Percentiles rank a stretch among this genome's conserved stretches.
These are phyloP conservation scores for Umbelopsis vinacea DNA, from an alignment of 192 early-diverging fungal species.

Conservation along the genomic window DNA sequence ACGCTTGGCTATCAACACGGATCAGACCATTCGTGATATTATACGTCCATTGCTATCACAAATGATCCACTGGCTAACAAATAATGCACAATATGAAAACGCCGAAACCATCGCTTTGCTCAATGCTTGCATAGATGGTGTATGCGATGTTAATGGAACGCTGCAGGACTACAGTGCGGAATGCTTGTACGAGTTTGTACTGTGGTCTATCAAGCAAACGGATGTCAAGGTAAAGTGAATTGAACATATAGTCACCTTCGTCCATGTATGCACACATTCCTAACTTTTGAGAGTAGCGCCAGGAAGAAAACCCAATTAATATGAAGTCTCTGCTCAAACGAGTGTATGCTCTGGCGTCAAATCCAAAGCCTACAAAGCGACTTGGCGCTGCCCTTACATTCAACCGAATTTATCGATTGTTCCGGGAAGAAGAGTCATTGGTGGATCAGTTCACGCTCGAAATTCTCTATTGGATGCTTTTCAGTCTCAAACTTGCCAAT, in stretches of 20 bases:
- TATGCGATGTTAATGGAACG: slow-evolving; percentile 50
- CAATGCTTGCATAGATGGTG: slow-evolving; percentile 70
- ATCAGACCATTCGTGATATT: slow-evolving; percentile 70
- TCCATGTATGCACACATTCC: background rate
- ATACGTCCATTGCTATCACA: slow-evolving; percentile 68
- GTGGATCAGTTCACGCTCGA: slow-evolving; percentile 73
- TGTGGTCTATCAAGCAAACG: slow-evolving; percentile 77
- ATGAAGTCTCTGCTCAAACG: slow-evolving; percentile 74
- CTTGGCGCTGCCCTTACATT: slow-evolving; percentile 71
- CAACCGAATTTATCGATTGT: slow-evolving; percentile 70
- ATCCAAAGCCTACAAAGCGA: slow-evolving; percentile 65
- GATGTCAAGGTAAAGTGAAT: slow-evolving; percentile 32
- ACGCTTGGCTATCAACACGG: slow-evolving; percentile 71
- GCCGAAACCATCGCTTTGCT: slow-evolving; percentile 76
- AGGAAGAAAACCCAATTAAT: slow-evolving; percentile 63
- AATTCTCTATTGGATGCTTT: slow-evolving; percentile 67
- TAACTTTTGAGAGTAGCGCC: slow-evolving; percentile 26
- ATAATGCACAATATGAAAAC: slow-evolving; percentile 74
- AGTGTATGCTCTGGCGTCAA: slow-evolving; percentile 63
- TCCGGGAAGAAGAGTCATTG: slow-evolving; percentile 66
- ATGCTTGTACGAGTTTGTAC: slow-evolving; percentile 74
- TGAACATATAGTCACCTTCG: too few relatives aligned
- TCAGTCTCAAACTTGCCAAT: slow-evolving; percentile 63
- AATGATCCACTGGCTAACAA: slow-evolving; percentile 83
- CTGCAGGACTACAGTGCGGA: slow-evolving; percentile 77